Conservation (phyloP, 2,329 filamentous ascomycete species). For the Colletotrichum plurivorum region DNA sequence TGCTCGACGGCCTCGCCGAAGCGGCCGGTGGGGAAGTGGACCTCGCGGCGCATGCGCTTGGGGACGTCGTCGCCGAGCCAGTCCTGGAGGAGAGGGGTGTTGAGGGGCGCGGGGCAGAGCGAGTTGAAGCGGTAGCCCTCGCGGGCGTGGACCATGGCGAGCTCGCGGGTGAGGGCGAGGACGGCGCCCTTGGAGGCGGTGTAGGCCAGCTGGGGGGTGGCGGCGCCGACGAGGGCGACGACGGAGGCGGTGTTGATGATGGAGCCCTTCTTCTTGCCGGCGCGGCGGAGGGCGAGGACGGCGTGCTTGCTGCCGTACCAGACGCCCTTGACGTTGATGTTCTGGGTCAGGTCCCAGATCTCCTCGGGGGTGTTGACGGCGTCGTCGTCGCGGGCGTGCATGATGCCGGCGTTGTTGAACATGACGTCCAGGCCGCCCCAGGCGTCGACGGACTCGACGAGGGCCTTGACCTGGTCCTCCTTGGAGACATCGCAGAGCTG, state of each 20-base stretch:
- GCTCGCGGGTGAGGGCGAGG: conserved; percentile 87
- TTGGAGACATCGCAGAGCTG: conserved; percentile 82
- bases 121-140: conserved; percentile 93
- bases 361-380: conserved; percentile 88
- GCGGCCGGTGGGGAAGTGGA: conserved; percentile 89
- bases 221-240: conserved; percentile 88
- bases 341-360: conserved; percentile 95
- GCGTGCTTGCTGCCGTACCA: conserved; percentile 97
- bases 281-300: conserved; percentile 82
- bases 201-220: conserved; percentile 92
- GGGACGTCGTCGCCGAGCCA: conserved; percentile 90
- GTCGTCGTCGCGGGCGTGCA: conserved; percentile 87
- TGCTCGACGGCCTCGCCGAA: conserved; percentile 97
- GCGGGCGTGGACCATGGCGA: conserved; percentile 92
- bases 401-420: conserved; percentile 98
- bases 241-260: conserved; percentile 95
- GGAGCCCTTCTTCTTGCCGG: conserved; percentile 83
- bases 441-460: conserved; percentile 80
- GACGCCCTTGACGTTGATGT: conserved; percentile 98
- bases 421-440: conserved; percentile 93
- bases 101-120: conserved; percentile 90
- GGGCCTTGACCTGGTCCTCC: conserved; percentile 81
- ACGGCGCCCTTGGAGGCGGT: conserved; percentile 96
- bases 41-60: conserved; percentile 86
- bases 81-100: conserved; percentile 92